Evolutionary conservation across 2,329 filamentous ascomycete species (phyloP), one percentile per base, ranked within the genome.

Genomic region (Talaromyces albobiverticillius): DNA sequence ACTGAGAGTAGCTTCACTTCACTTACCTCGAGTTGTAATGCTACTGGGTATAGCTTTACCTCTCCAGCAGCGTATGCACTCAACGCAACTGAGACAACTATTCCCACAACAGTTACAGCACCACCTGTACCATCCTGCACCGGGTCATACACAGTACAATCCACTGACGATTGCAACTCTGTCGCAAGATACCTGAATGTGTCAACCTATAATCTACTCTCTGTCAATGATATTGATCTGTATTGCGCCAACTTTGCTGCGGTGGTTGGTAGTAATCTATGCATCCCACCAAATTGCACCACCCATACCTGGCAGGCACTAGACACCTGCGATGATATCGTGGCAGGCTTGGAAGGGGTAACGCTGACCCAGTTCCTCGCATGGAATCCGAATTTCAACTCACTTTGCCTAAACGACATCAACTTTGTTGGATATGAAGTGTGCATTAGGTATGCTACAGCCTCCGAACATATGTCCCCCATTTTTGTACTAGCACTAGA

Each of bases 371-470:
- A 48, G 46, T 38, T 48, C 32, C 29, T 38, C 23, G 16, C 46
- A 13, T 48, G 46, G 46, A 48, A 48, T 48, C 29, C 32, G 16
- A 38, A 48, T 38, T 36, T 48, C 16, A 48, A 48, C 31, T 8
- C 16, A 11, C 29, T 34, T 36, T 48, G 46, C 23, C 11, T 22
- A 13, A 48, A 48, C 20, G 22, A 16, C 18, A n/a, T 36, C 11
- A 48, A 23, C 14, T 38, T 34, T 36, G 9, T 48, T 23, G 46
- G 46, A 48, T 38, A 48, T 38, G 46, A 34, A 36, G 32, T 48
- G 29, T 48, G 46, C 36, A 25, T 48, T 23, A 48, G 46, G 29
- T 48, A 48, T 26, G n/a, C n/a, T n/a, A n/a, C n/a, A n/a, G n/a
- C n/a, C n/a, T n/a, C n/a, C n/a, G n/a, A n/a, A n/a, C n/a, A n/a